These are phyloP conservation scores for Trametes cingulata DNA, from an alignment of 768 basidiomycete species.

Conservation along the genomic window DNA sequence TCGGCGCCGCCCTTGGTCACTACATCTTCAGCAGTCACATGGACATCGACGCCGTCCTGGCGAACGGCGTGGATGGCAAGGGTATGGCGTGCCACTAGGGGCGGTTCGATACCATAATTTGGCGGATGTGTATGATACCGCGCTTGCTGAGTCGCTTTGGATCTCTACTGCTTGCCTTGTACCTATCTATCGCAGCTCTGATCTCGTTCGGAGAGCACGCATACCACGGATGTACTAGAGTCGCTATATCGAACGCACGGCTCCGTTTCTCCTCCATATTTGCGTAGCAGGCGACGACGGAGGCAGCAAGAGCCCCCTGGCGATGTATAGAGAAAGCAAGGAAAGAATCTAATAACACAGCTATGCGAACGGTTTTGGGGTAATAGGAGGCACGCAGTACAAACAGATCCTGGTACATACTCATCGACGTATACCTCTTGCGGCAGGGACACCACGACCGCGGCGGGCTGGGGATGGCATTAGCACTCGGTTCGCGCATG, in stretches of 20 bases:
- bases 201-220: not conserved
- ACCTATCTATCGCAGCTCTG: not conserved
- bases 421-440: constrained; percentile 83
- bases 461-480: constrained; percentile 63
- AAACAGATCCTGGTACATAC: constrained; percentile 17
- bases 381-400: constrained; percentile 14
- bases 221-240: too few species aligned
- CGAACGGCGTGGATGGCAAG: constrained; percentile 46
- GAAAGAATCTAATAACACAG: constrained; percentile 27
- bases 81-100: constrained; percentile 79
- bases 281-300: too few species aligned
- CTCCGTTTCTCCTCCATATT: too few species aligned
- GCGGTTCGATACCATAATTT: too few species aligned
- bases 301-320: too few species aligned
- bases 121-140: constrained; percentile 14
- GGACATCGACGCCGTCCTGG: constrained; percentile 59
- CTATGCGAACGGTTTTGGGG: constrained; percentile 27
- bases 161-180: not conserved
- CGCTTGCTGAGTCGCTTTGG: not conserved
- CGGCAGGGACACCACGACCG: constrained; percentile 77
- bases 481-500: not conserved
- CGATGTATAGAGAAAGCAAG: not conserved
- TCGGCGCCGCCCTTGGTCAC: constrained; percentile 84
- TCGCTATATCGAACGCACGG: too few species aligned
- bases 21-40: constrained; percentile 70